Conservation (phyloP, 1,139 yeast genomes). For the Candida pseudocylindracea region DNA sequence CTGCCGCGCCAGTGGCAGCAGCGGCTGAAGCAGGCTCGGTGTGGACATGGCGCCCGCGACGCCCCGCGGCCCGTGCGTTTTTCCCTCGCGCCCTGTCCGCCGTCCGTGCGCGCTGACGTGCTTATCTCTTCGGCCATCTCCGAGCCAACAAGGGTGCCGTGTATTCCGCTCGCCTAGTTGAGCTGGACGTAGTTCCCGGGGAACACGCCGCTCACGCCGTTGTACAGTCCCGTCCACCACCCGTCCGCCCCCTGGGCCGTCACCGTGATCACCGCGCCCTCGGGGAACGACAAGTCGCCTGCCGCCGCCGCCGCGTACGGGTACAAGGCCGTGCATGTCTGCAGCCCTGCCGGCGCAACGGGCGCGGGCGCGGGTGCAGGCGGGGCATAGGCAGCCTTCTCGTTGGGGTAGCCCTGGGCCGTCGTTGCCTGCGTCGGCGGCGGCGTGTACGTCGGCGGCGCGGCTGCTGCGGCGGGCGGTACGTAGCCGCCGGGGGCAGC, state of each 20-base stretch:
- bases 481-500: constrained; percentile 1
- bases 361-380: constrained; percentile 13
- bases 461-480: constrained; percentile 2
- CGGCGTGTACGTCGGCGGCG: constrained; percentile 1
- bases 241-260: constrained; percentile 66
- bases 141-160: no score
- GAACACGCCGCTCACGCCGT: constrained; percentile 77
- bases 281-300: constrained; percentile 73
- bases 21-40: no score
- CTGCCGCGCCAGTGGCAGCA: no score
- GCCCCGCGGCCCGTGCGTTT: no score
- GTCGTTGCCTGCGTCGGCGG: no score
- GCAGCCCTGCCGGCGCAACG: constrained; percentile 12
- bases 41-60: no score
- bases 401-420: no score
- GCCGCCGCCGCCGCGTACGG: constrained; percentile 71
- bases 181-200: constrained; percentile 86
- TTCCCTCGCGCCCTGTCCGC: no score
- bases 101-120: no score
- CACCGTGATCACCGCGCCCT: constrained; percentile 73
- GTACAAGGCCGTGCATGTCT: constrained; percentile 53
- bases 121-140: no score
- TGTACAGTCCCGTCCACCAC: constrained; percentile 94
- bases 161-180: no score
- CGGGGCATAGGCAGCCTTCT: constrained; percentile 3